Base-by-base conservation (phyloP, 2,329 filamentous ascomycete genomes). In the Colletotrichum godetiae region DNA sequence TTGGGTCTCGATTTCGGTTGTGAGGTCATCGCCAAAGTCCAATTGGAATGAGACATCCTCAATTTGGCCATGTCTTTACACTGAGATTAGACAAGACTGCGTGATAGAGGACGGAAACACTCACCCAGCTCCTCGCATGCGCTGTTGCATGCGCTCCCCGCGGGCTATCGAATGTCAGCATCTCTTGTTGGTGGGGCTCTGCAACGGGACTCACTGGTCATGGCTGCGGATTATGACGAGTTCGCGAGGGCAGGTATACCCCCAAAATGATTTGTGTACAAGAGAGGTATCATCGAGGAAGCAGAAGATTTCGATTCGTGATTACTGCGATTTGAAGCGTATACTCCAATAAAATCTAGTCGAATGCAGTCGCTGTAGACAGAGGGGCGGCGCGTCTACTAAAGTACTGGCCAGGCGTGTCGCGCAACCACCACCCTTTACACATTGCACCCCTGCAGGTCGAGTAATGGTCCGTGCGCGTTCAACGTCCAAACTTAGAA, bases 111-210 rank as follows among this genome's bases (percentile, higher is more conserved):
- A 29, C 35, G 11, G 15, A 2, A 33, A 13, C 13, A 80, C 88
- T 76, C 85, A 91, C 90, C 90, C 89, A 55, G 90, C 90, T 74
- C 91, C 91, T 74, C 91, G 90, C 79, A 92, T 88, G 79, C 91
- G 90, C 82, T 91, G 87, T 75, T 90, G 89, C 83, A 92, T 87
- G 78, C 90, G 89, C 79, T 91, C 89, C 76, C 90, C 88, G 76
- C 90, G 89, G 78, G 86, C 87, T 89, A 70, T 46, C 29, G 29
- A 10, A 66, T 4, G 52, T 75, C 59, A 72, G 67, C 65, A 56
- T n/a, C 65, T 58, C n/a, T 66, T 15, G 8, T 52, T 57, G 35
- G 67, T 37, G 67, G 56, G 67, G 67, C 29, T 49, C 24, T 65
- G n/a, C 12, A 12, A 37, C 57, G 42, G 24, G 10, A 55, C 79